Percentiles rank a stretch among this genome's conserved stretches.
Conservation (phyloP, 305 asterid species). For the Ilex paraguariensis region DNA sequence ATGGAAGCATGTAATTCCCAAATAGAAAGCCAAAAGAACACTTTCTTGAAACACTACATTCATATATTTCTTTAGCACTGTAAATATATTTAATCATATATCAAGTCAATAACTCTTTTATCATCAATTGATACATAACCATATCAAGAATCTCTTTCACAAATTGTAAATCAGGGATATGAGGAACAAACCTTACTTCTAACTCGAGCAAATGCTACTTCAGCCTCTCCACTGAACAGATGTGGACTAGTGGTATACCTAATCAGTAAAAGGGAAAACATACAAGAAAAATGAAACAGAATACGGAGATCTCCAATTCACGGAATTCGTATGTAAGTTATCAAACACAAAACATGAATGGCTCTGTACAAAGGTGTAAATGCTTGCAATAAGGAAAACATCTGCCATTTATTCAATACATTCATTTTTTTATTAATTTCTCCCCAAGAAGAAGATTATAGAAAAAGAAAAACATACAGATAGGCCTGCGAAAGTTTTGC, state of each 20-base stretch:
- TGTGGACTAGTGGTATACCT: constrained; percentile 99
- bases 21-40: no score
- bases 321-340: neutral
- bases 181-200: constrained; percentile 52
- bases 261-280: constrained; percentile 9
- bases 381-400: neutral
- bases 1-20: no score
- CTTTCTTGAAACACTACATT: no score
- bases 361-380: neutral
- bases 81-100: no score
- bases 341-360: neutral
- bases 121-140: no score
- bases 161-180: constrained; percentile 1
- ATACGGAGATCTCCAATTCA: neutral
- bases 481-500: constrained; percentile 77
- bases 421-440: neutral
- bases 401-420: no score
- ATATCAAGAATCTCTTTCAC: no score
- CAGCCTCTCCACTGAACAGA: constrained; percentile 80
- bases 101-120: no score
- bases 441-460: neutral
- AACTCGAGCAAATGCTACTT: constrained; percentile 78
- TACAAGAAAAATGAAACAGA: neutral
- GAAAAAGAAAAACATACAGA: constrained; percentile 44
- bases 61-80: no score